phyloP scores from a whole-genome alignment of 1,139 yeast genomes.

The Protomyces inundatus region DNA sequence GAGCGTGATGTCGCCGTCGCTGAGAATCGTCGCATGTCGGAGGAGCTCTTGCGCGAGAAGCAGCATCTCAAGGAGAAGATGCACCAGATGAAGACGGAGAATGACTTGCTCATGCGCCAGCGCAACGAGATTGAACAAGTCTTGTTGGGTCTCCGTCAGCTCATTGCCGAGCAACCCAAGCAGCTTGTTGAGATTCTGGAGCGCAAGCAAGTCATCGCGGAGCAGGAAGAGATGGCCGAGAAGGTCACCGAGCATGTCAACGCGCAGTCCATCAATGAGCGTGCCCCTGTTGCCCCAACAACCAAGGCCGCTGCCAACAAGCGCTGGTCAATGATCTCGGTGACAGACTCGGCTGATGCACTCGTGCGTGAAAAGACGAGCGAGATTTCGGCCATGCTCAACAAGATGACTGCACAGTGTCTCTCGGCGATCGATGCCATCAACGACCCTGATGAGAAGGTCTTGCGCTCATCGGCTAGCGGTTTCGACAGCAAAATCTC shows the following conservation, averaged over 20 bases:
- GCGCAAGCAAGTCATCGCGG: neutral
- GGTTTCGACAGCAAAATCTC: too few relatives aligned
- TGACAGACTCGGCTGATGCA: slow-evolving; percentile 12
- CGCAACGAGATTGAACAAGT: slow-evolving; percentile 20
- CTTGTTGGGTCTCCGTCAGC: slow-evolving; percentile 5
- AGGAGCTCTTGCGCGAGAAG: slow-evolving; percentile 11
- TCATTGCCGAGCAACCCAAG: slow-evolving; percentile 16
- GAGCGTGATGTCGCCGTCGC: slow-evolving; percentile 3
- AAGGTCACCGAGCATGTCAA: neutral
- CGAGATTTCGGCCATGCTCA: slow-evolving; percentile 11
- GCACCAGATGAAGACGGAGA: slow-evolving; percentile 6
- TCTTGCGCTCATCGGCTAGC: neutral
- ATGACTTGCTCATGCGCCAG: slow-evolving; percentile 12
- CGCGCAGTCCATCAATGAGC: neutral
- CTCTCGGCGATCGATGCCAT: slow-evolving; percentile 19
- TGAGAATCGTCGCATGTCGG: neutral
- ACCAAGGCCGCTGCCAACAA: neutral
- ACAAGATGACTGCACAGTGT: slow-evolving; percentile 23
- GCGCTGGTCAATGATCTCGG: neutral
- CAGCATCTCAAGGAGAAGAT: slow-evolving; percentile 18
- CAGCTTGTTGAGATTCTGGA: slow-evolving; percentile 6
- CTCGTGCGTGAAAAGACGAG: slow-evolving; percentile 18
- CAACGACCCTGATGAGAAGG: slow-evolving; percentile 10
- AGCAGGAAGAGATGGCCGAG: neutral
- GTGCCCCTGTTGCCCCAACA: neutral